These are phyloP conservation scores for Nakaseomyces delphensis DNA, from an alignment of 1,139 yeast genomes.

Conservation along the genomic window DNA sequence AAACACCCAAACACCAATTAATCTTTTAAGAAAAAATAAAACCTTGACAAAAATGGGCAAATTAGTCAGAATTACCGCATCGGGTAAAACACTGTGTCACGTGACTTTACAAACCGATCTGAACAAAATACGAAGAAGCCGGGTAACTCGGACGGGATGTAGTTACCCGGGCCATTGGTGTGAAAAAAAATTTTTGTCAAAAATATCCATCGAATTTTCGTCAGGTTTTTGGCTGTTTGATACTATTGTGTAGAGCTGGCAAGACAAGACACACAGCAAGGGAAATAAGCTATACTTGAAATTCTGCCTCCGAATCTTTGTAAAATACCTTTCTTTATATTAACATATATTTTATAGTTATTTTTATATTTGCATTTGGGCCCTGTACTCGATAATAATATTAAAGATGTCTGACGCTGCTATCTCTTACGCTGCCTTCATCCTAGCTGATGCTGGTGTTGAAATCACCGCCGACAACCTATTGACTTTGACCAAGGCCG, in stretches of 20 bases:
- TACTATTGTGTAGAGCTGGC: no score
- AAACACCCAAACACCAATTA: not conserved
- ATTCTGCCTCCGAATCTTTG: no score
- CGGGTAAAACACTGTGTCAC: no score
- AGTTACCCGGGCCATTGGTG: not conserved
- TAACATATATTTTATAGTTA: not conserved
- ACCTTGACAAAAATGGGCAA: no score
- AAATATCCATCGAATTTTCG: conserved; percentile 1
- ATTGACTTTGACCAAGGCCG: conserved; percentile 74
- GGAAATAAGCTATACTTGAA: no score
- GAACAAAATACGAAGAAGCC: no score
- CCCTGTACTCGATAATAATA: conserved; percentile 1
- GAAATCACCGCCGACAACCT: conserved; percentile 93
- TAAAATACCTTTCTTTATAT: not conserved
- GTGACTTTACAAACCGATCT: no score
- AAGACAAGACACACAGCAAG: no score
- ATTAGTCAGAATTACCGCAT: no score
- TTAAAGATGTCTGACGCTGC: conserved; percentile 45
- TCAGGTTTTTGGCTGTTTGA: not conserved
- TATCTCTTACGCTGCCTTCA: conserved; percentile 74
- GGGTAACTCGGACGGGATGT: no score
- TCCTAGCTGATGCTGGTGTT: conserved; percentile 94
- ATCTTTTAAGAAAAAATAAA: no score
- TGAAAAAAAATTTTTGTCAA: not conserved
- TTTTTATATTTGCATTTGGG: not conserved